These are phyloP conservation scores for Sporothrix pallida DNA, from an alignment of 2,329 filamentous ascomycete genomes.

Conservation along the genomic window DNA sequence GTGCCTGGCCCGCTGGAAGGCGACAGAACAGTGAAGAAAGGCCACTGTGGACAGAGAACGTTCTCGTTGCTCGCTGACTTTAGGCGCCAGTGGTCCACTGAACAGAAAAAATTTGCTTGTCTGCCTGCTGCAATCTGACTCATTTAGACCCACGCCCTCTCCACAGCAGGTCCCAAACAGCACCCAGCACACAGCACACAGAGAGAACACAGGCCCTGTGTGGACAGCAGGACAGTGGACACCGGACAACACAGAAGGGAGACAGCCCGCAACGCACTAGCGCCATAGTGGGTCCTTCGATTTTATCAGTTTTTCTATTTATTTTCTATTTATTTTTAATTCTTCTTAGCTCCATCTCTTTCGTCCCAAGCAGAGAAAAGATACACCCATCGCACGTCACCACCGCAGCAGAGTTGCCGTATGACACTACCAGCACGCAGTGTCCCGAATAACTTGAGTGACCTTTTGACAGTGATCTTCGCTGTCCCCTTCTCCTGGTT, in stretches of 20 bases:
- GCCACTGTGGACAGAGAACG: background rate
- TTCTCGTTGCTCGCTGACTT: too few relatives aligned
- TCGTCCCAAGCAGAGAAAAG: background rate
- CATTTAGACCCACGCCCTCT: conserved; percentile 30
- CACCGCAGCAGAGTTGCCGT: background rate
- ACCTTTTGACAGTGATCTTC: background rate
- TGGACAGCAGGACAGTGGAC: background rate
- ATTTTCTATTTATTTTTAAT: background rate
- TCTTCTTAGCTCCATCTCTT: background rate
- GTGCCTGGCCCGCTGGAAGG: background rate
- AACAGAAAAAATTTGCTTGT: conserved; percentile 25
- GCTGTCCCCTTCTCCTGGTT: background rate
- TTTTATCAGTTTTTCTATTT: background rate
- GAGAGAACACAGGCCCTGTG: background rate
- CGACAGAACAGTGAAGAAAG: conserved; percentile 23
- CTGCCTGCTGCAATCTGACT: conserved; percentile 29
- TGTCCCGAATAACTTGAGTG: background rate
- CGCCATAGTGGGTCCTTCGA: background rate
- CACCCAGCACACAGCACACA: background rate
- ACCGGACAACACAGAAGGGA: conserved; percentile 1
- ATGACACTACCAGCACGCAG: conserved; percentile 26
- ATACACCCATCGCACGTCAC: conserved; percentile 31
- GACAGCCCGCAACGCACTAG: background rate
- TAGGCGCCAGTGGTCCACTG: conserved; percentile 8
- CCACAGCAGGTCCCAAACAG: background rate